A percentile compares a stretch with the other conserved stretches of the same genome.
These are phyloP conservation scores for Leucocoprinus sp. DNA, from an alignment of 768 basidiomycete species.

Conservation along the genomic window DNA sequence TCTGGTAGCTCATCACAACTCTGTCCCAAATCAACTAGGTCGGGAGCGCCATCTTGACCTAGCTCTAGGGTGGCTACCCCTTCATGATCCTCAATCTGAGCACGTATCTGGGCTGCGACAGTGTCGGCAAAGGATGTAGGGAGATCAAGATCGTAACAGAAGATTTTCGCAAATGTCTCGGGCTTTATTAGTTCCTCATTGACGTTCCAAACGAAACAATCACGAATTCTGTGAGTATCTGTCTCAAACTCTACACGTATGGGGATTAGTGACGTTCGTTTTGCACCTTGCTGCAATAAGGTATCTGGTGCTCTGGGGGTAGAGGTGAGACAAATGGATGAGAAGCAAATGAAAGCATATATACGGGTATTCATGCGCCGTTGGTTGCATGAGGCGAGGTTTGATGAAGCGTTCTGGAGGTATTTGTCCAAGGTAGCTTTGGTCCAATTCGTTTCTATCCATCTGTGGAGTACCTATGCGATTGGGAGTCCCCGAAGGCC, in stretches of 20 bases:
- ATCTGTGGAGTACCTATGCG: constrained; percentile 29
- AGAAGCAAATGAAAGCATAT: constrained; percentile 22
- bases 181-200: constrained; percentile 84
- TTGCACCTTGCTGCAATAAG: constrained; percentile 54
- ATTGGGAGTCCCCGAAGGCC: constrained; percentile 23
- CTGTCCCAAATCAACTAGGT: constrained; percentile 32
- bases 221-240: constrained; percentile 83
- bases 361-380: constrained; percentile 70
- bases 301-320: constrained; percentile 52
- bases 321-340: neutral
- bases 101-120: constrained; percentile 78
- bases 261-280: constrained; percentile 59
- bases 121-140: constrained; percentile 62
- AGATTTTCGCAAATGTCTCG: constrained; percentile 74
- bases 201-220: constrained; percentile 94
- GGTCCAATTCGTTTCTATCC: constrained; percentile 52
- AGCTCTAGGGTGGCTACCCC: constrained; percentile 74
- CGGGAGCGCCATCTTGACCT: constrained; percentile 47
- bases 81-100: constrained; percentile 88
- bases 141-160: constrained; percentile 85
- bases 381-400: constrained; percentile 44
- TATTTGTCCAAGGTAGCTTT: constrained; percentile 83
- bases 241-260: constrained; percentile 95
- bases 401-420: constrained; percentile 77
- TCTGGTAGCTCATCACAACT: constrained; percentile 57